Evolutionary conservation across 495 filamentous ascomycete genomes (phyloP), one percentile per base, ranked within the genome.

Genomic region (Aspergillus saccharolyticus): DNA sequence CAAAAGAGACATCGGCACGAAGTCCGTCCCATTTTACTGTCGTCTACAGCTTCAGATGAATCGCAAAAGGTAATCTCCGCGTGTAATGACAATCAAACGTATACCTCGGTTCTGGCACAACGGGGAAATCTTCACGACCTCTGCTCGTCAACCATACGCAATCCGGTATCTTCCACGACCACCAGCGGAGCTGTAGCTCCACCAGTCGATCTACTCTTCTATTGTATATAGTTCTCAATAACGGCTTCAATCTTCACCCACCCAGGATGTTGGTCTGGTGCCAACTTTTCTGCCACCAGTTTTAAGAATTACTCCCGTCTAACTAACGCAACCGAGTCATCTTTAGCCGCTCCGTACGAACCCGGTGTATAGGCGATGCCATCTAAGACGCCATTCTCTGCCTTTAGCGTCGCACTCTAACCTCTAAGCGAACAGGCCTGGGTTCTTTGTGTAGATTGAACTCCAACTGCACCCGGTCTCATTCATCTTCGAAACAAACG

Each of bases 141-240:
- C 15, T 17, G 19, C 47, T 50, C 47, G 47, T 50, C 47, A 50
- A 50, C 47, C 47, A 50, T 50, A 50, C 47, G 47, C 47, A 30
- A 50, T 50, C 15, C 47, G 22, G 47, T 50, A 50, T 50, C 47
- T 50, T 50, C 47, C 47, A 50, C 47, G 47, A 50, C 15, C 46
- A 24, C 1, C 8, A 17, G 46, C 46, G 46, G 46, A 30, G 47
- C 47, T 17, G 16, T 12, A 20, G 44, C 19, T 47, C 44, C 46
- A 12, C 21, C 46, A 15, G 46, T 24, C 46, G 46, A 49, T 49
- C 46, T 24, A 24, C 44, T 46, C 21, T 22, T 20, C 4, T 19
- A 22, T 46, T 39, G 33, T 39, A 39, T 39, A 39, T 39, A 39
- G 7, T 5, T 39, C 33, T 39, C n/a, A 28, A 28, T 28, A 28